Evolutionary conservation across 2,329 filamentous ascomycete species (phyloP), one percentile per base, ranked within the genome.

Genomic region (Penicillium sp.): DNA sequence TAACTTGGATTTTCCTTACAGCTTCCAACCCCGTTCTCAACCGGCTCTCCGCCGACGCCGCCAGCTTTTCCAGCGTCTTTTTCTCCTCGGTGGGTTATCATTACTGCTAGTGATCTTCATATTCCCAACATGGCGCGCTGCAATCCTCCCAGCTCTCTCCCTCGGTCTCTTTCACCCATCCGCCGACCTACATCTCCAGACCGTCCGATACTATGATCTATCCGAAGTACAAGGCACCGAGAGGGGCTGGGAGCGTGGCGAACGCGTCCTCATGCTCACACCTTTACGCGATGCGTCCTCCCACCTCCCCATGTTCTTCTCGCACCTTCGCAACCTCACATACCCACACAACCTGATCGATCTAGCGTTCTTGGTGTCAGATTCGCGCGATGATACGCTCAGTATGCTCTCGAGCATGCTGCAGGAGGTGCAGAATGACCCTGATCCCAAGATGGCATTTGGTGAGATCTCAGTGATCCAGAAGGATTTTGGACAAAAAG

Each of bases 401-500:
- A 76, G 85, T 29, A 81, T 94, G 45, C 82, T 99, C 49, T 85
- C 87, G 5, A 80, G 89, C 55, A 86, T 89, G 67, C 78, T 99
- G 51, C 85, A 90, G 64, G 84, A 86, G 40, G 82, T 97, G 14
- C 94, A 99, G 76, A 85, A 85, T 23, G 85, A 94, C 58, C 81
- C 87, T 22, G 89, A 97, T 65, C 85, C 88, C 11, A 87, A 86
- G 65, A 87, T 92, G 75, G 87, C 89, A 15, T 99, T 92, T 70
- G 94, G 94, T 57, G 94, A 99, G 77, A 94, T 99, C 55, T 96
- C 91, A 0, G 94, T 99, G 57, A 92, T 99, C 62, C 91, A 97
- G 77, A 99, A 99, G 77, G 93, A 99, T 73, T 99, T 99, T 78
- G 94, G 94, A 3, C 94, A 99, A 73, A 93, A 93, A 72, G 94